Evolutionary conservation across 1,284 basidiomycete genomes (phyloP), one percentile per base, ranked within the genome.

Genomic region (Trametes hirsuta): DNA sequence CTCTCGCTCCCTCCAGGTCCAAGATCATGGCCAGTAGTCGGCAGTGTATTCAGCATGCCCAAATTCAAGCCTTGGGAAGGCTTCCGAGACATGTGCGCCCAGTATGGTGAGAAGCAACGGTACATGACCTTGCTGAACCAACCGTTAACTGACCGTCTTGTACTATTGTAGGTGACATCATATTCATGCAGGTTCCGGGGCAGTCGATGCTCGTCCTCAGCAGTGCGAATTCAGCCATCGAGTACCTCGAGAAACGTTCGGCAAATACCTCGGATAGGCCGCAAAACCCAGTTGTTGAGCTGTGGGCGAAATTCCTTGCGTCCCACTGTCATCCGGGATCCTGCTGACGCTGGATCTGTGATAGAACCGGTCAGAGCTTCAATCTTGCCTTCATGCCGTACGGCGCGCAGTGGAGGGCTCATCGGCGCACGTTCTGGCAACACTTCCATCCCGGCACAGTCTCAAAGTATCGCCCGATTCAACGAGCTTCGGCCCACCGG

Each of bases 391-490:
- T 59, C 35, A 62, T 63, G 24, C 47, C 52, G 6, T 66, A 70
- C 46, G 65, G 65, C 0, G 49, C 62, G 4, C 49, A 44, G 35
- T 68, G 71, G 71, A 53, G 65, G 14, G 37, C 42, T 0, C 61
- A 64, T 8, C 59, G 71, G 2, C 66, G 62, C 11, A 36, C 61
- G 8, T 57, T 69, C 10, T 60, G 64, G 50, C 65, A 68, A n/a
- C 49, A 61, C 12, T 58, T 70, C 47, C 56, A 61, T 25, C 54
- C 67, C 10, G 44, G 49, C 0, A 53, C 36, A 11, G 14, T 56
- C 9, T 4, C 24, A 1, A 30, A 40, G 1, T 66, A 67, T 35
- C 47, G 41, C 0, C 21, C 6, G 0, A 51, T 58, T 5, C 66
- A 69, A 34, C 47, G 51, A 14, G 47, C 36, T 8, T 51, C 39